Conservation (phyloP, 2,329 filamentous ascomycete genomes). For the Stachybotrys chartarum region DNA sequence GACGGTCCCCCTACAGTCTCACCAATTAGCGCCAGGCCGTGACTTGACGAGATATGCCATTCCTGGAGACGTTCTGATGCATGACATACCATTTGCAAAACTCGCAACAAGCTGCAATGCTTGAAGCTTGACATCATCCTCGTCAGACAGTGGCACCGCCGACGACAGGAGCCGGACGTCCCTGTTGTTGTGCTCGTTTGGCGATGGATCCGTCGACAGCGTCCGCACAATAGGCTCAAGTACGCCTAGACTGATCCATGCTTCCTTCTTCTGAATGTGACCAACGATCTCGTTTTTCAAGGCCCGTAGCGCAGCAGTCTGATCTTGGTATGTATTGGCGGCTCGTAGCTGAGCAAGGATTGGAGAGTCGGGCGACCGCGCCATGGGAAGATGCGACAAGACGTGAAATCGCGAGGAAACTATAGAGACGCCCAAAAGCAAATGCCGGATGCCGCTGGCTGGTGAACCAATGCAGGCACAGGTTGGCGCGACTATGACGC, state of each 20-base stretch:
- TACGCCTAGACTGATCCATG: conserved; percentile 64
- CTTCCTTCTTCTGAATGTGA: conserved; percentile 78
- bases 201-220: conserved; percentile 28
- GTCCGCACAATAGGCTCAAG: conserved; percentile 49
- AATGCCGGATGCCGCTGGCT: neutral
- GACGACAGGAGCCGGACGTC: conserved; percentile 25
- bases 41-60: neutral
- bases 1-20: conserved; percentile 60
- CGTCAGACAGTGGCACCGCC: conserved; percentile 41
- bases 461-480: neutral
- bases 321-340: conserved; percentile 43
- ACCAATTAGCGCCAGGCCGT: neutral
- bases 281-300: conserved; percentile 90
- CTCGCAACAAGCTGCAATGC: conserved; percentile 80
- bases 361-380: conserved; percentile 38
- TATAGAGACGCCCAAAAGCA: neutral
- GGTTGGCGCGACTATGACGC: neutral
- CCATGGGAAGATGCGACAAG: conserved; percentile 35
- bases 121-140: conserved; percentile 65
- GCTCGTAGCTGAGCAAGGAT: conserved; percentile 51
- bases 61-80: neutral
- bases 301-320: conserved; percentile 55
- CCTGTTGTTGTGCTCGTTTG: conserved; percentile 29
- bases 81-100: conserved; percentile 66
- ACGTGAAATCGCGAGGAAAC: neutral